A percentile compares a stretch with the other conserved stretches of the same genome.
These are phyloP conservation scores for Hyparrhenia diplandra DNA, from an alignment of 176 grass and related monocot genomes.

Conservation along the genomic window DNA sequence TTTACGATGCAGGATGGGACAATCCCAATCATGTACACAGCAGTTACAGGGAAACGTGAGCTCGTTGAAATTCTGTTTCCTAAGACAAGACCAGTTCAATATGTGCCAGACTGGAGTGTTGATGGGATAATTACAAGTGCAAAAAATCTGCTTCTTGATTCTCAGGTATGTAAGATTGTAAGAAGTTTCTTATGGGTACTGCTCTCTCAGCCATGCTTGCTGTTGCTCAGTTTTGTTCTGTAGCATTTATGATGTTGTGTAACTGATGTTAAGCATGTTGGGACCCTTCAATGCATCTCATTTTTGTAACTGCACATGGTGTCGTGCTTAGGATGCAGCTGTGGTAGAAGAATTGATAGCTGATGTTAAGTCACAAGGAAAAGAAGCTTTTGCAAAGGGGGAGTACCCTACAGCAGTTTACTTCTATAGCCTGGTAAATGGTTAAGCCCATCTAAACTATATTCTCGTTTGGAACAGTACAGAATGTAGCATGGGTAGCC, in stretches of 20 bases:
- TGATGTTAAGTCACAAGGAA: slow-evolving; percentile 20
- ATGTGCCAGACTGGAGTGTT: slow-evolving; percentile 7
- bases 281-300: background rate
- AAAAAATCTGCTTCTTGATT: background rate
- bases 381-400: background rate
- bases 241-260: background rate
- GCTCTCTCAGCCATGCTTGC: background rate
- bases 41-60: background rate
- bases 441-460: background rate
- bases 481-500: background rate
- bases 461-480: background rate
- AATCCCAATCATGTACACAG: slow-evolving; percentile 22
- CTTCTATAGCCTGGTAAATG: background rate
- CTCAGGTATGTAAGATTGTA: background rate
- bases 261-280: too few species aligned
- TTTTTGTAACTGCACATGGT: background rate
- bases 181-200: background rate
- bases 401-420: background rate
- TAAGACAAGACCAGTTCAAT: slow-evolving; percentile 26
- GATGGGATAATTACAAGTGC: background rate
- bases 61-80: background rate
- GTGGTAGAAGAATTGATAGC: background rate
- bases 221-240: background rate
- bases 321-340: background rate
- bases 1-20: slow-evolving; percentile 9